phyloP scores from a whole-genome alignment of 331 rosid species.

The Pyracantha coccinea region DNA sequence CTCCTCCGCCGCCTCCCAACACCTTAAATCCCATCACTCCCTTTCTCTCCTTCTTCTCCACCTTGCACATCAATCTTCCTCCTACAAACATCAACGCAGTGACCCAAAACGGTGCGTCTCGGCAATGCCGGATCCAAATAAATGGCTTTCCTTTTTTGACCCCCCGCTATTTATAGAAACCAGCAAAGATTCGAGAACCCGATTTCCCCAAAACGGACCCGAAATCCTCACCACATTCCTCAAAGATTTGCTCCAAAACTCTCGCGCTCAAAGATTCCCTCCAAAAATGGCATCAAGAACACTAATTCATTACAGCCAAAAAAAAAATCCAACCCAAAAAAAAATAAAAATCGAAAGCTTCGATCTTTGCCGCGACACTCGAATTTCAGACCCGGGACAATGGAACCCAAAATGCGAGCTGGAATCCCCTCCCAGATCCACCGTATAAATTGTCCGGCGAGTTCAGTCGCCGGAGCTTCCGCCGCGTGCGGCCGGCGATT shows the following conservation, averaged over 20 bases:
- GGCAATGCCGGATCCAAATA: constrained; percentile 21
- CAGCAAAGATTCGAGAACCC: background rate
- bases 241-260: constrained; percentile 7
- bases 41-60: constrained; percentile 35
- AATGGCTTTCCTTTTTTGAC: background rate
- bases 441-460: background rate
- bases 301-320: constrained; percentile 23
- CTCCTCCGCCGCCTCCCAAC: constrained; percentile 33
- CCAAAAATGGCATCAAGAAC: background rate
- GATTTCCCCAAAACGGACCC: background rate
- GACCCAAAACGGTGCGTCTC: background rate
- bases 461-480: constrained; percentile 2
- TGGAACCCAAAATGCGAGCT: constrained; percentile 2
- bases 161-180: background rate
- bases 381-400: background rate
- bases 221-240: constrained; percentile 2
- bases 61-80: constrained; percentile 49
- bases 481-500: constrained; percentile 15
- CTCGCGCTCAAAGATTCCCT: background rate
- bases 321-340: background rate
- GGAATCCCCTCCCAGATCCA: background rate
- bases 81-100: background rate
- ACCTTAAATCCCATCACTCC: constrained; percentile 61
- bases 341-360: background rate
- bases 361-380: constrained; percentile 5